Evolutionary conservation across 2,329 filamentous ascomycete genomes (phyloP), one percentile per base, ranked within the genome.

Genomic region (Venturia asperata): DNA sequence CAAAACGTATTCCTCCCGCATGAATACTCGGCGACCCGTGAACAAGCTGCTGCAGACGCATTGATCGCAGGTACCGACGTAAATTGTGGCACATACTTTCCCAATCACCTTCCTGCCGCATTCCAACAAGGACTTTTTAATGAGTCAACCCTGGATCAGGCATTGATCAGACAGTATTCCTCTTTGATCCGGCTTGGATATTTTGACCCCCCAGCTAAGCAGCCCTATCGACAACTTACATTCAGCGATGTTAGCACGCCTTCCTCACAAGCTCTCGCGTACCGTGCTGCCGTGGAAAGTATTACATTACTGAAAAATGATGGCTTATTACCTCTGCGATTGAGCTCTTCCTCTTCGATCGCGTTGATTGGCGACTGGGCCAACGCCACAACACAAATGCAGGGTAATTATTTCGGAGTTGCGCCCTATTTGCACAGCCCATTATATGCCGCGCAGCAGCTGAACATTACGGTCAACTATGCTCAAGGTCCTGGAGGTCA

Each of bases 281-380:
- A 83, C 42, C 78, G 80, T 43, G 84, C 86, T 0, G 75, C 78
- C 27, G 73, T 77, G 24, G 75, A 81, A 70, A 75, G 78, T 9
- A 79, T 81, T 62, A 73, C 79, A 49, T 71, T 84, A 62, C 74
- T 84, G 15, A 84, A 84, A 72, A 84, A 84, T 66, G 80, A 83
- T 61, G 78, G 77, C 7, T 71, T 74, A 0, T 71, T 84, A 0
- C 82, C 82, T 0, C 70, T 83, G 5, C 61, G 71, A 3, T 69
- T 77, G 5, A 69, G 71, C 4, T 70, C 76, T 19, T 71, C 69
- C 19, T 73, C 71, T 2, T 78, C 73, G 7, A 75, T 87, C 3
- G 84, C 82, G 0, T 73, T 87, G 55, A 75, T 87, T 37, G 85
- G 85, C 0, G 79, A 79, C 60, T 87, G 83, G 79, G 83, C 82